Percentiles rank a stretch among this genome's conserved stretches.
Evolutionary conservation across 148 eudicot genomes (phyloP).

Genomic region (Heliosperma pusillum): DNA sequence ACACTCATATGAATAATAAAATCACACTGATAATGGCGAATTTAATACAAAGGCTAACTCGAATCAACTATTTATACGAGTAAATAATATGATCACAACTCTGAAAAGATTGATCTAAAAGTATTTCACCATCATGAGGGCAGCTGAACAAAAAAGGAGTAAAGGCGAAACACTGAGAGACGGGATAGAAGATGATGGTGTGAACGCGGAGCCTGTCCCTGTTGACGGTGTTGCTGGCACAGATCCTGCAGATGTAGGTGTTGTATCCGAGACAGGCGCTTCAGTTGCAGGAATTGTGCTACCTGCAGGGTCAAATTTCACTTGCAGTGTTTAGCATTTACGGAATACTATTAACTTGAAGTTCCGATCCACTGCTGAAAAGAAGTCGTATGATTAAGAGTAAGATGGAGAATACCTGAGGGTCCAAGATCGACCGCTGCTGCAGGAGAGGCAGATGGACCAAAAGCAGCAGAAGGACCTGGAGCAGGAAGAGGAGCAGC

Average conservation of each 20-base stretch:
- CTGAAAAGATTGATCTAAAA: conserved; percentile 30
- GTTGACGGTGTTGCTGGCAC: conserved; percentile 42
- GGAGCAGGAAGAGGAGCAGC: conserved; percentile 74
- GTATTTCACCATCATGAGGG: conserved; percentile 30
- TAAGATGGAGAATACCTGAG: conserved; percentile 24
- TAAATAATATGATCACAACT: neutral
- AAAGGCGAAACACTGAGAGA: conserved; percentile 33
- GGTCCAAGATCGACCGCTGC: conserved; percentile 38
- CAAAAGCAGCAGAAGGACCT: conserved; percentile 44
- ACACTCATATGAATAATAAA: conserved; percentile 17
- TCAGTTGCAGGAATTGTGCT: conserved; percentile 26
- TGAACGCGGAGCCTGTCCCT: conserved; percentile 35
- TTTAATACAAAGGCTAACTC: neutral
- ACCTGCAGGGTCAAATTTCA: conserved; percentile 19
- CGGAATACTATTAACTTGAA: neutral
- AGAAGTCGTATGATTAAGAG: too few relatives aligned
- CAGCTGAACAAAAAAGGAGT: conserved; percentile 31
- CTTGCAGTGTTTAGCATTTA: neutral
- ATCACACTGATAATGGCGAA: conserved; percentile 11
- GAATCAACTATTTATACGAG: neutral
- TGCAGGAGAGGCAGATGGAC: conserved; percentile 43
- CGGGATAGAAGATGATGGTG: conserved; percentile 46
- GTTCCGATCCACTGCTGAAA: too few relatives aligned
- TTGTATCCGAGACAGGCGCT: conserved; percentile 42
- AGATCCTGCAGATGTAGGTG: conserved; percentile 31